A percentile compares a stretch with the other conserved stretches of the same genome.
Conservation (phyloP, 1,139 yeast species). For the Geotrichum bryndzae region DNA sequence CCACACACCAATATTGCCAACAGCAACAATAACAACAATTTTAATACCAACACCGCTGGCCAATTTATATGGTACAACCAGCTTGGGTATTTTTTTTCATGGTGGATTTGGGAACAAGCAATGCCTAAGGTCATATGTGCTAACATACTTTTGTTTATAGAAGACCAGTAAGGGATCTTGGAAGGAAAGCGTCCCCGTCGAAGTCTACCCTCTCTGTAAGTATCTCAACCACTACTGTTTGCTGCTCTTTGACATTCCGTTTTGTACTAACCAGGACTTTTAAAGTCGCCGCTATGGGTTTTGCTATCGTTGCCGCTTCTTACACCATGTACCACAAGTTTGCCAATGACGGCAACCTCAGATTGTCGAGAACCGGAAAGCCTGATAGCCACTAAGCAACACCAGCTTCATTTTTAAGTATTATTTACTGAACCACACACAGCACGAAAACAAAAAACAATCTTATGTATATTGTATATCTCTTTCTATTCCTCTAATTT, state of each 20-base stretch:
- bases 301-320: conserved; percentile 28
- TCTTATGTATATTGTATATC: background rate
- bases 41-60: too few species aligned
- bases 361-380: conserved; percentile 24
- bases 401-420: background rate
- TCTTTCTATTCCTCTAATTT: too few species aligned
- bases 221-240: conserved; percentile 1
- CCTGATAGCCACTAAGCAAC: conserved; percentile 5
- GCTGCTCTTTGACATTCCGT: background rate
- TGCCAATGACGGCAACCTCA: conserved; percentile 25
- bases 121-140: too few species aligned
- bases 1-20: background rate
- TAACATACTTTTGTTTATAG: background rate
- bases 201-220: conserved; percentile 31
- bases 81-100: too few species aligned
- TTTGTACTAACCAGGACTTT: background rate
- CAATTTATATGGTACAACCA: too few species aligned
- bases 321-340: conserved; percentile 28
- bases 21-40: too few species aligned
- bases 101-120: too few species aligned
- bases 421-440: background rate
- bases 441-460: background rate
- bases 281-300: conserved; percentile 31
- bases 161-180: conserved; percentile 10
- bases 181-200: conserved; percentile 25